Evolutionary conservation across 495 filamentous ascomycete genomes (phyloP).

Genomic region (Friedmanniomyces endolithicus): DNA sequence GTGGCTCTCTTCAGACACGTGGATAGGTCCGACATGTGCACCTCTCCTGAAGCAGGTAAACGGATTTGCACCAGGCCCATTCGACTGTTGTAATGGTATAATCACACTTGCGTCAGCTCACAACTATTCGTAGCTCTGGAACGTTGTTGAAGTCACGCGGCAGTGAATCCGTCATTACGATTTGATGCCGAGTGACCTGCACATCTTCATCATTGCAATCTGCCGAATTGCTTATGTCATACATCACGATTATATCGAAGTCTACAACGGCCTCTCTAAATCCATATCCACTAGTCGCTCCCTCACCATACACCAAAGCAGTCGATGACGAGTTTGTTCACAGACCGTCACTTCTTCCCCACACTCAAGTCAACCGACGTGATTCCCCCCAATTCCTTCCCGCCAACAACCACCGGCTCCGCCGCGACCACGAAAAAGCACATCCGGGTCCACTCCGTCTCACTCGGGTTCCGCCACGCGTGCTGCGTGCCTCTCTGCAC

Average conservation of each 20-base stretch:
- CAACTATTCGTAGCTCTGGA: no score
- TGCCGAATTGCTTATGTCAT: not conserved
- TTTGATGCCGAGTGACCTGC: no score
- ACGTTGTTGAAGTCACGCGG: no score
- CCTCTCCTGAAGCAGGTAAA: no score
- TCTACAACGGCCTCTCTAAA: not conserved
- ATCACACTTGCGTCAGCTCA: no score
- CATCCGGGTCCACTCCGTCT: slow-evolving; percentile 27
- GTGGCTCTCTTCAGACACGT: no score
- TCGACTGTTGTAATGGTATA: no score
- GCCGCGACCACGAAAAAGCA: slow-evolving; percentile 8
- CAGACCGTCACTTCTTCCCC: not conserved
- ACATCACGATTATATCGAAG: not conserved
- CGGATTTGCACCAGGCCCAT: no score
- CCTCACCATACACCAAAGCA: not conserved
- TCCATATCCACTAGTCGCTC: not conserved
- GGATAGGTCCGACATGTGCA: no score
- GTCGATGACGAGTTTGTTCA: not conserved
- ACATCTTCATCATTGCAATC: no score
- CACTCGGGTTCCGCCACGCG: slow-evolving; percentile 45
- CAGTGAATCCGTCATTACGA: no score
- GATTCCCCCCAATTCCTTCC: not conserved
- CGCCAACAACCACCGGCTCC: slow-evolving; percentile 1
- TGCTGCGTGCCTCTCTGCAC: slow-evolving; percentile 57
- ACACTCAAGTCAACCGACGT: not conserved